Evolutionary conservation across 1,139 yeast genomes (phyloP).

Genomic region (Spathaspora sp.): DNA sequence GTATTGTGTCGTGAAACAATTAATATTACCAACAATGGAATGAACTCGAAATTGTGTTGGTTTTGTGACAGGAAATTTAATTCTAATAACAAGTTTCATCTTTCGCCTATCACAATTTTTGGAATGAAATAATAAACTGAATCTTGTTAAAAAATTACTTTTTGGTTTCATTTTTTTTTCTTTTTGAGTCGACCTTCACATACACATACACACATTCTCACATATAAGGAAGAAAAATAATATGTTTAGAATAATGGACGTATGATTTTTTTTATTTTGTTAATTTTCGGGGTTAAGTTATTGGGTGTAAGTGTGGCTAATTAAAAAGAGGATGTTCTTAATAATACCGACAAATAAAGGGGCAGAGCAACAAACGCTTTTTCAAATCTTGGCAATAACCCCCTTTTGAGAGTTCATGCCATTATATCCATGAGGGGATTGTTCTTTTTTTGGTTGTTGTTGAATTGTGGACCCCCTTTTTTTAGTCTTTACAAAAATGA

Average conservation of each 20-base stretch:
- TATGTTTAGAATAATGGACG: background rate
- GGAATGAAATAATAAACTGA: background rate
- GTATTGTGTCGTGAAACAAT: background rate
- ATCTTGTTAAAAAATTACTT: background rate
- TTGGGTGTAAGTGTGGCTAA: background rate
- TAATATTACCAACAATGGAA: background rate
- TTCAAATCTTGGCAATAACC: background rate
- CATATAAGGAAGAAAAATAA: background rate
- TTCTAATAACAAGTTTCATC: background rate
- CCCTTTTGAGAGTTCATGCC: background rate
- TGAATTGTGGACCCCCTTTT: background rate
- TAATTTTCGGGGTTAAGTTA: no score
- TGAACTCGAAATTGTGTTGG: background rate
- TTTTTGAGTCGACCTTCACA: background rate
- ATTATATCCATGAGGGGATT: background rate
- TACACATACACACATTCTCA: no score
- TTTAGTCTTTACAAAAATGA: background rate
- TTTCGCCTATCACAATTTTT: background rate
- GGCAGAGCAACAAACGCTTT: no score
- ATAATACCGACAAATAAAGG: no score
- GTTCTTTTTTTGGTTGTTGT: background rate
- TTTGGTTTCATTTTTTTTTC: background rate
- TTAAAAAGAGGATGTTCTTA: background rate
- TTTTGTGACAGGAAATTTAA: background rate
- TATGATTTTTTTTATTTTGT: background rate